Evolutionary conservation across 2,329 filamentous ascomycete species (phyloP), one percentile per base, ranked within the genome.

Genomic region (Coniochaeta sp.): DNA sequence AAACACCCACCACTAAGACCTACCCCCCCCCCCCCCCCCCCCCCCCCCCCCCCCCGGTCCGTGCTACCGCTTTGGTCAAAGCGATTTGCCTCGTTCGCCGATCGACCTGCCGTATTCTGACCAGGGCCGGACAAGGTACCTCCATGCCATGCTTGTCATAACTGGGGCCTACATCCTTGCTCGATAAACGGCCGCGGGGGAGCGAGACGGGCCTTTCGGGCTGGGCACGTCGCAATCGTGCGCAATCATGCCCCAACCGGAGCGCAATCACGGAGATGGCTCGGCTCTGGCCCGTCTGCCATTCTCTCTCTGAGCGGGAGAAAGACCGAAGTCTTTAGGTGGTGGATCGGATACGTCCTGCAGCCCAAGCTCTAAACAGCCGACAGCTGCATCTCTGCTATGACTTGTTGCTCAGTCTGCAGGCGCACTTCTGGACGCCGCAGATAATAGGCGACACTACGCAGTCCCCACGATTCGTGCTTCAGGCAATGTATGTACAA

Each of bases 91-190:
- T 22, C 24, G 26, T 7, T 24, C 42, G 26, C 16, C 24, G 57
- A 58, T 34, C 22, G 54, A 60, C 59, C 59, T 60, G 59, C 59
- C 59, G 59, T 34, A 58, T 60, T 52, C 58, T 40, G 59, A 60
- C 54, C 50, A 58, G 47, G 26, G 22, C 42, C 59, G 55, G 59
- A 52, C 55, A 57, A 26, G 38, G 54, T 60, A 28, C 26, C 54
- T 47, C n/a, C 30, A 52, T 54, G 44, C 57, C 44, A 54, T 59
- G 58, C 58, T 47, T 59, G 58, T 55, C 58, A 59, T 59, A 8
- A 24, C 34, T 22, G 16, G n/a, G 17, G 26, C 54, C 6, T 6
- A 28, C 38, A 59, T 55, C 58, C 58, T 59, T 59, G 58, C 44
- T 59, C 44, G 32, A 19, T n/a, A 28, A 54, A 42, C 58, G 58